Evolutionary conservation across 139 green algal species (phyloP), one percentile per base, ranked within the genome.

Genomic region (Coccomyxa sp.): DNA sequence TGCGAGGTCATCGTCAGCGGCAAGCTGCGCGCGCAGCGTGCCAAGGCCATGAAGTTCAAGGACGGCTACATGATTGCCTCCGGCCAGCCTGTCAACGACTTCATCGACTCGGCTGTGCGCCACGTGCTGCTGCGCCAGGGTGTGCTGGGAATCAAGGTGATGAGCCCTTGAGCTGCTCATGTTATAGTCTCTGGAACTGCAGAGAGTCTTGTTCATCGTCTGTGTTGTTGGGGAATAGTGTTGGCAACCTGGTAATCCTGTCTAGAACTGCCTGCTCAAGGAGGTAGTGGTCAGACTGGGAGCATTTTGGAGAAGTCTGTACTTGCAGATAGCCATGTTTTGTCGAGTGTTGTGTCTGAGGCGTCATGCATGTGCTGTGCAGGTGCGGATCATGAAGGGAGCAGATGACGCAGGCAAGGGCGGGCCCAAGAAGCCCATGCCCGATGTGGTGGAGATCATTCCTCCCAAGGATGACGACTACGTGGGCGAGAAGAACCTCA

Each of bases 31-130:
- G 97, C 96, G 9, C 89, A 95, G 85, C 94, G 97, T 90, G 97
- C 96, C 84, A 99, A 99, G 94, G 83, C 84, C 82, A 99, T 99
- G 97, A 99, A 99, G 92, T 99, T 99, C 94, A 98, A 98, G 90
- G 94, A 97, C 78, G 94, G 94, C 24, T 98, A 95, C 87, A 97
- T 98, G 94, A 91, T 98, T 75, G 96, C 93, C 35, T 93, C 90
- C 36, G 97, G 97, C 74, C 79, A 97, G 79, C 96, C 96, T 8
- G 84, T 89, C 24, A 77, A 78, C 0, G 88, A 97, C 31, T 99
- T 98, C 94, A 96, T 99, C 71, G 97, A 99, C 81, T 73, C 76
- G 10, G 92, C 94, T n/a, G 92, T 98, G 34, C 92, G 96, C 73
- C 97, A 99, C 91, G 97, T 99, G 44, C 82, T 99, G 83, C 86